Evolutionary conservation across 2,329 filamentous ascomycete genomes (phyloP), one percentile per base, ranked within the genome.

Genomic region (Diatrype stigma): DNA sequence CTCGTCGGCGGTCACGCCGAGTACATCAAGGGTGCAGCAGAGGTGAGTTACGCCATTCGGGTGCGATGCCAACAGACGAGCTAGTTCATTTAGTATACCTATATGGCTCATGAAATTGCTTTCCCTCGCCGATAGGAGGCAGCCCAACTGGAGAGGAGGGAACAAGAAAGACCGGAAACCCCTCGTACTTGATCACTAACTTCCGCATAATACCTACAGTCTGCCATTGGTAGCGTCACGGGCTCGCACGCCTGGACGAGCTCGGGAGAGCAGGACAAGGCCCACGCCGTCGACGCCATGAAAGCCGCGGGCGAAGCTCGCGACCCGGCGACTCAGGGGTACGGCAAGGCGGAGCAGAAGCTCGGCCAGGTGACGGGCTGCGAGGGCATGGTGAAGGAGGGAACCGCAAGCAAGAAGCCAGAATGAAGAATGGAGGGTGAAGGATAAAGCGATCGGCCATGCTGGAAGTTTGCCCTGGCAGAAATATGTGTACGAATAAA

Each of bases 351-450:
- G 2, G 86, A 90, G 65, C 80, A 88, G 71, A 63, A 84, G 45
- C 80, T 82, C 0, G 86, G 86, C 6, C 81, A 79, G 61, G 68
- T 79, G 1, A 77, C 81, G 0, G 85, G 86, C 0, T 89, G 86
- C 57, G 81, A 86, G 66, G 86, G 86, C 0, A 89, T 89, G 86
- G 71, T 80, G 67, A 75, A 77, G 49, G 84, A 87, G 66, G 84
- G 84, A 0, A 73, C 70, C 14, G 75, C 72, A 17, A 84, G 79
- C 60, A 69, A 66, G 49, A 69, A 66, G 54, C 23, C 55, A 8
- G 53, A 57, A 14, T 62, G n/a, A n/a, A n/a, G n/a, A n/a, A n/a
- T n/a, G n/a, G n/a, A n/a, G n/a, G n/a, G n/a, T n/a, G 28, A 37
- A 37, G 22, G 47, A 45, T 42, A 19, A n/a, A n/a, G n/a, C n/a